These are phyloP conservation scores for Candida ulmi DNA, from an alignment of 805 yeast species.

Conservation along the genomic window DNA sequence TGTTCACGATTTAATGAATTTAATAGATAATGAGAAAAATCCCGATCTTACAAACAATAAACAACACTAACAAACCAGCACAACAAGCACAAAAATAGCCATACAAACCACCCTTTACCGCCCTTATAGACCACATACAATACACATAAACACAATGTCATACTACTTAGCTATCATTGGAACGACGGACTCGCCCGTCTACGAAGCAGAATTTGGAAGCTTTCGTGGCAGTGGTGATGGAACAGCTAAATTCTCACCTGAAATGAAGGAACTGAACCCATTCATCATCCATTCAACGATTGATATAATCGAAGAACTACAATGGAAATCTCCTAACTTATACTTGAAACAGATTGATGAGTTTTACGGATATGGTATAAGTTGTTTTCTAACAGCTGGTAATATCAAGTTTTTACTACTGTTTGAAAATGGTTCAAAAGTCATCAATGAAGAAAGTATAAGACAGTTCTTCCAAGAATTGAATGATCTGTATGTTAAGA, in stretches of 20 bases:
- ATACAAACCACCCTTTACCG: too few relatives aligned
- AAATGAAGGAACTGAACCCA: constrained; percentile 75
- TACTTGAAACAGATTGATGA: constrained; percentile 78
- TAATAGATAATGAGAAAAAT: too few relatives aligned
- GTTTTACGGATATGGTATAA: constrained; percentile 76
- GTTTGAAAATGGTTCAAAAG: constrained; percentile 37
- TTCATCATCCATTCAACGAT: constrained; percentile 84
- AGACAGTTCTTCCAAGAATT: constrained; percentile 80
- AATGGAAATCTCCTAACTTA: constrained; percentile 64
- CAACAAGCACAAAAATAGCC: too few relatives aligned
- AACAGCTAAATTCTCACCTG: constrained; percentile 45
- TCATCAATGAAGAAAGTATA: constrained; percentile 59
- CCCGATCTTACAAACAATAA: too few relatives aligned
- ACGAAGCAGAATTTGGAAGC: constrained; percentile 82
- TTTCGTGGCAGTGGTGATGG: constrained; percentile 66
- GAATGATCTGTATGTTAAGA: constrained; percentile 83
- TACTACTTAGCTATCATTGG: constrained; percentile 88
- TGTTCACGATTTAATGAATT: too few relatives aligned
- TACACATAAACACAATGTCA: constrained; percentile 50
- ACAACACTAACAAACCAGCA: not conserved
- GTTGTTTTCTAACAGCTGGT: constrained; percentile 84
- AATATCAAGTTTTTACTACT: constrained; percentile 75
- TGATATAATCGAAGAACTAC: constrained; percentile 87
- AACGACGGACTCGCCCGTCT: constrained; percentile 77
- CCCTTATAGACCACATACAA: too few relatives aligned